Evolutionary conservation across 139 green algal genomes (phyloP).

Genomic region (Medakamo hakoo): DNA sequence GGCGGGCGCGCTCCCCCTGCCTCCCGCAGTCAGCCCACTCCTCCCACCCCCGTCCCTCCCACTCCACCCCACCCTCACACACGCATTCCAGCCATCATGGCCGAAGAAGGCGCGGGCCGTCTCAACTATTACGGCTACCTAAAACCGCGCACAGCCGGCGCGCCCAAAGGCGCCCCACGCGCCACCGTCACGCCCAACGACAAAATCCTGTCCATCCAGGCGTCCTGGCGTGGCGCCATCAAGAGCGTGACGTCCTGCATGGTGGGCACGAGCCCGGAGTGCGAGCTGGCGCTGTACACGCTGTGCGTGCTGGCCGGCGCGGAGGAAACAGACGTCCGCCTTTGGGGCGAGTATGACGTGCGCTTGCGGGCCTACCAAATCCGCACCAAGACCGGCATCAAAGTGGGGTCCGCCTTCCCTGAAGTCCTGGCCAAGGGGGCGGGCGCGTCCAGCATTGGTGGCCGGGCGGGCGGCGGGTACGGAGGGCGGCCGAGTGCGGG

Average conservation of each 20-base stretch:
- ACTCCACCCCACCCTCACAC: no score
- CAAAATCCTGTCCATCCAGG: slow-evolving; percentile 16
- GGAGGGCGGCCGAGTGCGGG: not conserved
- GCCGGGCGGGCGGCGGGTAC: not conserved
- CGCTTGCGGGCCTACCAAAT: slow-evolving; percentile 24
- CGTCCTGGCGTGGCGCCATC: slow-evolving; percentile 24
- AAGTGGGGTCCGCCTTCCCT: slow-evolving; percentile 23
- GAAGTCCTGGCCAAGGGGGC: slow-evolving; percentile 5
- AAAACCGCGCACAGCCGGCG: slow-evolving; percentile 3
- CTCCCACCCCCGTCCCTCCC: no score
- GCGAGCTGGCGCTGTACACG: slow-evolving; percentile 62
- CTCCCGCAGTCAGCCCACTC: no score
- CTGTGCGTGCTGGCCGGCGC: slow-evolving; percentile 44
- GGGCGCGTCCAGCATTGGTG: not conserved
- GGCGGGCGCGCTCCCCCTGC: no score
- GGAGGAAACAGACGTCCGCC: slow-evolving; percentile 26
- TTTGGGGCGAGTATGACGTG: slow-evolving; percentile 12
- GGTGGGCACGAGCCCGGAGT: slow-evolving; percentile 55
- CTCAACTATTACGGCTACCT: slow-evolving; percentile 38
- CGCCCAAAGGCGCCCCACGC: not conserved
- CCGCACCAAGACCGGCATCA: slow-evolving; percentile 31
- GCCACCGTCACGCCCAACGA: no score
- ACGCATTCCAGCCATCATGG: no score
- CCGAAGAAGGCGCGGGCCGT: no score
- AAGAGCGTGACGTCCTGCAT: slow-evolving; percentile 48